Percentiles rank a stretch among this genome's conserved stretches.
Evolutionary conservation across 305 asterid species (phyloP).

Genomic region (Rubia occidens): DNA sequence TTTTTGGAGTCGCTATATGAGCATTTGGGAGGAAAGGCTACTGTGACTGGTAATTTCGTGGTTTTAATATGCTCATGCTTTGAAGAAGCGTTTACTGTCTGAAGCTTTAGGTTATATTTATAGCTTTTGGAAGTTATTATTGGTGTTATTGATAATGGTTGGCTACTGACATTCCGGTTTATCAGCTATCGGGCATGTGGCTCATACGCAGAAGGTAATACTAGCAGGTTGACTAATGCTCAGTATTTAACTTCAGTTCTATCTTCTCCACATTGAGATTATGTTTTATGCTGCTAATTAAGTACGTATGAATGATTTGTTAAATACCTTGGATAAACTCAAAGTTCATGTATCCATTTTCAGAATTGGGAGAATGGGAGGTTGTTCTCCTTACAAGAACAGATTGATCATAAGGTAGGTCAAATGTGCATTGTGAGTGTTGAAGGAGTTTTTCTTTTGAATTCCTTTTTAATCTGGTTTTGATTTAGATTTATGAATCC

Average conservation of each 20-base stretch:
- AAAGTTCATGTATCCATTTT: constrained; percentile 19
- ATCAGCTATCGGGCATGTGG: constrained; percentile 62
- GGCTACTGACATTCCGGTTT: constrained; percentile 21
- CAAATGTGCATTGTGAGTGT: constrained; percentile 12
- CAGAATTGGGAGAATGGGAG: constrained; percentile 71
- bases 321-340: constrained; percentile 11
- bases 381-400: constrained; percentile 86
- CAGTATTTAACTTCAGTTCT: constrained; percentile 3
- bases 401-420: constrained; percentile 73
- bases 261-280: background rate
- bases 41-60: constrained; percentile 56
- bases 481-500: background rate
- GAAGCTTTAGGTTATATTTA: background rate
- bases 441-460: background rate
- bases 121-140: constrained; percentile 5
- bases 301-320: background rate
- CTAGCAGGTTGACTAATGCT: constrained; percentile 8
- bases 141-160: constrained; percentile 21
- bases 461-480: constrained; percentile 1
- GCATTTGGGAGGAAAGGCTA: constrained; percentile 63
- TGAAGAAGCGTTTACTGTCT: background rate
- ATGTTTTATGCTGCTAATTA: constrained; percentile 5
- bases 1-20: constrained; percentile 66
- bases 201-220: constrained; percentile 65
- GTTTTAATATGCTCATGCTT: background rate